A percentile compares a stretch with the other conserved stretches of the same genome.
phyloP scores from a whole-genome alignment of 2,329 filamentous ascomycete genomes.

The Stachybotrys chartarum region DNA sequence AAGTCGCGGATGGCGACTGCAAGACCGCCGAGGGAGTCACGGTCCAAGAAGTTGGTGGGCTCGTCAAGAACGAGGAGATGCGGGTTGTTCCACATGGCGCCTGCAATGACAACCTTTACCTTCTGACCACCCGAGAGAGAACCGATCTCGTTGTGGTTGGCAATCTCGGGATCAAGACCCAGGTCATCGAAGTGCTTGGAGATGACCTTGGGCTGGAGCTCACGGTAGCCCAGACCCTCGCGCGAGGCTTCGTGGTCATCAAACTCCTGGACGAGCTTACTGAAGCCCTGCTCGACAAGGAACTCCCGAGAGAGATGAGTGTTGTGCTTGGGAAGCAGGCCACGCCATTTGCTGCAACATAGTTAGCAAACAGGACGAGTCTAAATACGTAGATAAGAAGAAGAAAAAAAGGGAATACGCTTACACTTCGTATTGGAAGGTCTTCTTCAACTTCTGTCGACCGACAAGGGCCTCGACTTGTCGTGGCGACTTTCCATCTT shows the following conservation, averaged over 20 bases:
- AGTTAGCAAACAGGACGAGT: slow-evolving; percentile 17
- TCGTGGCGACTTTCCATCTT: slow-evolving; percentile 69
- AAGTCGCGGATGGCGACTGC: slow-evolving; percentile 98
- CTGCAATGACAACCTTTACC: slow-evolving; percentile 96
- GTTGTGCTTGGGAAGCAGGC: slow-evolving; percentile 87
- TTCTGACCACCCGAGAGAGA: slow-evolving; percentile 96
- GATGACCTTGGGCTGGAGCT: slow-evolving; percentile 88
- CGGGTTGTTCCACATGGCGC: slow-evolving; percentile 98
- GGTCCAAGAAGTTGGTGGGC: slow-evolving; percentile 98
- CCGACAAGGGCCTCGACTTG: slow-evolving; percentile 87
- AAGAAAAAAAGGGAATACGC: slow-evolving; percentile 17
- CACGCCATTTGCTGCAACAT: slow-evolving; percentile 70
- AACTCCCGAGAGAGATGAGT: slow-evolving; percentile 90
- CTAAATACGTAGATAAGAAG: not conserved
- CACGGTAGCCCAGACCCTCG: slow-evolving; percentile 92
- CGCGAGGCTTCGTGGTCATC: slow-evolving; percentile 98
- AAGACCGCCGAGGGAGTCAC: slow-evolving; percentile 91
- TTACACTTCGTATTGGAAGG: slow-evolving; percentile 94
- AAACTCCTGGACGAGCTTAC: slow-evolving; percentile 94
- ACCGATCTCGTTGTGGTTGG: slow-evolving; percentile 97
- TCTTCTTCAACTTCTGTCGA: slow-evolving; percentile 98
- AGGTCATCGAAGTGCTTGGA: slow-evolving; percentile 97
- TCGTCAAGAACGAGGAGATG: slow-evolving; percentile 96
- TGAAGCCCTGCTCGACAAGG: slow-evolving; percentile 74
- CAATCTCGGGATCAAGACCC: slow-evolving; percentile 93